Conservation (phyloP, 257 asterid genomes). For the Solanum peruvianum region DNA sequence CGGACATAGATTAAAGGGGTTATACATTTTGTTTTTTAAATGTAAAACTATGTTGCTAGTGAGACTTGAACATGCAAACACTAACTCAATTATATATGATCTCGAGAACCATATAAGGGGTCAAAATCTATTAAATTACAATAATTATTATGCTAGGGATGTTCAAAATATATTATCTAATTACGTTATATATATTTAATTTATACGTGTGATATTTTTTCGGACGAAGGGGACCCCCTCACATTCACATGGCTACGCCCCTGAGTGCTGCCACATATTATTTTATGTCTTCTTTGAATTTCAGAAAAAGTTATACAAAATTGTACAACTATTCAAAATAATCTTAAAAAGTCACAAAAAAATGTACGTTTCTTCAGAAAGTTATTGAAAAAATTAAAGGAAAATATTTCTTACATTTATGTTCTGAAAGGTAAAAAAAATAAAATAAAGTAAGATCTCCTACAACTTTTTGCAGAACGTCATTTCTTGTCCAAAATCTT, state of each 20-base stretch:
- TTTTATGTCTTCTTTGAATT: neutral
- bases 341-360: neutral
- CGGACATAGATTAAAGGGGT: too few relatives aligned
- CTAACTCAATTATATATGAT: too few relatives aligned
- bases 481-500: neutral
- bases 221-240: too few relatives aligned
- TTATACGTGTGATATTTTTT: too few relatives aligned
- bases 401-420: neutral
- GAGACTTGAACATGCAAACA: too few relatives aligned
- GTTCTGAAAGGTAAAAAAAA: neutral
- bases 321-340: neutral
- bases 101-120: too few relatives aligned
- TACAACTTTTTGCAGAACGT: neutral
- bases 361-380: neutral
- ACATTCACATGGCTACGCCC: too few relatives aligned
- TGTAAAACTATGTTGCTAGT: too few relatives aligned
- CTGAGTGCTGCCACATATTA: neutral
- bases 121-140: too few relatives aligned
- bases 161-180: too few relatives aligned
- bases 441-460: neutral
- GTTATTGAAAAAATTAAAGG: neutral
- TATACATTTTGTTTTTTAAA: too few relatives aligned
- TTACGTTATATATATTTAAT: too few relatives aligned
- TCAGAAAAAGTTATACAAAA: neutral
- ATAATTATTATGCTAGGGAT: rapidly evolving